Conservation (phyloP, 495 filamentous ascomycete species). For the Aspergillus bridgeri region DNA sequence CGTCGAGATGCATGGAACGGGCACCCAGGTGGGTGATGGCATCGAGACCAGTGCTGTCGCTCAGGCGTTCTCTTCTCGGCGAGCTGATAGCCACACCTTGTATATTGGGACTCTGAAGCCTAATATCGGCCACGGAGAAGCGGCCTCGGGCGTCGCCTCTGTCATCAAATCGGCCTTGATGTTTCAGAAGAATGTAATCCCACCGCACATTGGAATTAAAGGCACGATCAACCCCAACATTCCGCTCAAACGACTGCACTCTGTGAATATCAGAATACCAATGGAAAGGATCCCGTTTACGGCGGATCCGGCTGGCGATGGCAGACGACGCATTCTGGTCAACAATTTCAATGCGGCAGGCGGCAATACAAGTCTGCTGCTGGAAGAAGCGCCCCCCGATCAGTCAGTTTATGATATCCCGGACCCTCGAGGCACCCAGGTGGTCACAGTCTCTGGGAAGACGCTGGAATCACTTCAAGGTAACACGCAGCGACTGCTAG, state of each 20-base stretch:
- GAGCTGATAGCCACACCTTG: conserved; percentile 4
- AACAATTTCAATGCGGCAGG: no score
- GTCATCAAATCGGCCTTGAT: conserved; percentile 36
- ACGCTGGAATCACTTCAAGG: conserved; percentile 27
- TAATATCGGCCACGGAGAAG: conserved; percentile 41
- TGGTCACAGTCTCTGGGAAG: conserved; percentile 33
- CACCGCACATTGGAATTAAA: conserved; percentile 42
- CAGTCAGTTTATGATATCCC: no score
- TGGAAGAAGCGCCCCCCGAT: no score
- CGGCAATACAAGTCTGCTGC: no score
- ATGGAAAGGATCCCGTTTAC: not conserved
- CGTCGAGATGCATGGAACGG: no score
- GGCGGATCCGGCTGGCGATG: no score
- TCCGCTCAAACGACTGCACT: conserved; percentile 20
- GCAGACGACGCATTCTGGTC: no score
- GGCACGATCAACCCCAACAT: conserved; percentile 36
- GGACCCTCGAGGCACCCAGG: no score
- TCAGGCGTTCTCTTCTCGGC: not conserved
- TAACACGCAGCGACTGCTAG: conserved; percentile 32
- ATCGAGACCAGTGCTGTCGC: no score
- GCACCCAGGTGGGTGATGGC: no score
- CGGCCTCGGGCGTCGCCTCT: conserved; percentile 28
- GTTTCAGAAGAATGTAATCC: conserved; percentile 29
- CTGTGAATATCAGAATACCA: conserved; percentile 29
- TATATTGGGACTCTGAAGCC: conserved; percentile 31